Conservation (phyloP, 129 eudicot genomes). For the Artemisia tridentata region DNA sequence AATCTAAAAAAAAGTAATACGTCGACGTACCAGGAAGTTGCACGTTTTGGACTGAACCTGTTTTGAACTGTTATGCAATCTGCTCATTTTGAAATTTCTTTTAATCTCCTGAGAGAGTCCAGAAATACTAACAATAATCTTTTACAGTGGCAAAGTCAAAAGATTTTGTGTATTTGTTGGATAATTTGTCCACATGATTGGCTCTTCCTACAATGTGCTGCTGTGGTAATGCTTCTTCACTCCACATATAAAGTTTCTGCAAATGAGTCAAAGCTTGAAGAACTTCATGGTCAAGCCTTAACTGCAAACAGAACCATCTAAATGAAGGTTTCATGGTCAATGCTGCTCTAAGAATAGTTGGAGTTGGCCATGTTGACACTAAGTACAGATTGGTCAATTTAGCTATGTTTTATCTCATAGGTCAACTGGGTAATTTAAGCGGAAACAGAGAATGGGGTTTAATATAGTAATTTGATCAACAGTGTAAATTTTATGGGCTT, state of each 20-base stretch:
- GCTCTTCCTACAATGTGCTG: slow-evolving; percentile 81
- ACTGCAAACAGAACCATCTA: no score
- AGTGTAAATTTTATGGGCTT: no score
- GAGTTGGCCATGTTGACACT: no score
- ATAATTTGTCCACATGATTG: slow-evolving; percentile 95
- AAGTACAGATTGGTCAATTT: no score
- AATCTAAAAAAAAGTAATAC: background rate
- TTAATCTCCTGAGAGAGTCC: slow-evolving; percentile 3
- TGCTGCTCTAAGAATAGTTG: no score
- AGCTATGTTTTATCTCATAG: no score
- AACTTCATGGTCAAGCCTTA: slow-evolving; percentile 39
- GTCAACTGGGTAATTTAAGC: no score
- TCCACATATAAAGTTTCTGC: background rate
- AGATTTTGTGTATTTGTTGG: slow-evolving; percentile 79
- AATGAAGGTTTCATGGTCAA: no score
- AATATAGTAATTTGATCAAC: no score
- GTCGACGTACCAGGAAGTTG: background rate
- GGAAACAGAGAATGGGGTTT: no score
- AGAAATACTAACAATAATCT: slow-evolving; percentile 2
- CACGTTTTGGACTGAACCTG: background rate
- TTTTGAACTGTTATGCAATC: background rate
- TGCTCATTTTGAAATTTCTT: background rate
- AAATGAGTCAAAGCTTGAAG: background rate
- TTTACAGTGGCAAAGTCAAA: slow-evolving; percentile 67
- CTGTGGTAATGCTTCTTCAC: slow-evolving; percentile 63